These are phyloP conservation scores for Fusarium sp. DNA, from an alignment of 2,329 filamentous ascomycete genomes.

Conservation along the genomic window DNA sequence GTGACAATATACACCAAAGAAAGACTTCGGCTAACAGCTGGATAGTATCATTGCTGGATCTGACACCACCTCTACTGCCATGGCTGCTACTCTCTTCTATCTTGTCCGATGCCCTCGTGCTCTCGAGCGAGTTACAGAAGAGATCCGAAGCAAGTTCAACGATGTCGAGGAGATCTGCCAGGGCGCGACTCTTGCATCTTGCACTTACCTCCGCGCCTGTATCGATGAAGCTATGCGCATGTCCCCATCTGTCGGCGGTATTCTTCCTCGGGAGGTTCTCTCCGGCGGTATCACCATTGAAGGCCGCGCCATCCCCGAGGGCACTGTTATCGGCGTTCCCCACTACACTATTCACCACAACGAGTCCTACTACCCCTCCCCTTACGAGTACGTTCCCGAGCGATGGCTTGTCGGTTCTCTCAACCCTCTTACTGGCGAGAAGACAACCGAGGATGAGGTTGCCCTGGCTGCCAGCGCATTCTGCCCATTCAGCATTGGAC, in stretches of 20 bases:
- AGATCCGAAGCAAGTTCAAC: conserved; percentile 65
- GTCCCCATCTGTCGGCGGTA: conserved; percentile 70
- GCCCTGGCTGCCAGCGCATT: conserved; percentile 74
- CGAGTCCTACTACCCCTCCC: conserved; percentile 69
- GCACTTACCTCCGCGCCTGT: conserved; percentile 72
- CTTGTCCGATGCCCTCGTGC: conserved; percentile 65
- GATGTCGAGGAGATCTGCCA: conserved; percentile 67
- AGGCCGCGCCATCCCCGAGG: conserved; percentile 66
- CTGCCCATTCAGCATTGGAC: conserved; percentile 79
- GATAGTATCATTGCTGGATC: conserved; percentile 76
- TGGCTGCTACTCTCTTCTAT: conserved; percentile 73
- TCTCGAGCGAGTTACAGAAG: conserved; percentile 61
- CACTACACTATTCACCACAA: conserved; percentile 79
- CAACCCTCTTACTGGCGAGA: conserved; percentile 53
- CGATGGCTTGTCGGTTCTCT: conserved; percentile 69
- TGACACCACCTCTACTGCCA: conserved; percentile 78
- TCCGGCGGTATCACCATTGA: conserved; percentile 67
- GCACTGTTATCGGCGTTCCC: conserved; percentile 73
- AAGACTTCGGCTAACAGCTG: conserved; percentile 9
- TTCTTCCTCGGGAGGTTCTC: conserved; percentile 71
- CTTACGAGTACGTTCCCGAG: conserved; percentile 72
- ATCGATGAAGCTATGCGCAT: conserved; percentile 75
- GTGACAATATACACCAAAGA: conserved; percentile 30
- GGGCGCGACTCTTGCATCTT: conserved; percentile 62
- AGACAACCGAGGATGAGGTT: conserved; percentile 64